phyloP scores from a whole-genome alignment of 225 moss, liverwort and hornwort species.

The Physcomitrellopsis africana region DNA sequence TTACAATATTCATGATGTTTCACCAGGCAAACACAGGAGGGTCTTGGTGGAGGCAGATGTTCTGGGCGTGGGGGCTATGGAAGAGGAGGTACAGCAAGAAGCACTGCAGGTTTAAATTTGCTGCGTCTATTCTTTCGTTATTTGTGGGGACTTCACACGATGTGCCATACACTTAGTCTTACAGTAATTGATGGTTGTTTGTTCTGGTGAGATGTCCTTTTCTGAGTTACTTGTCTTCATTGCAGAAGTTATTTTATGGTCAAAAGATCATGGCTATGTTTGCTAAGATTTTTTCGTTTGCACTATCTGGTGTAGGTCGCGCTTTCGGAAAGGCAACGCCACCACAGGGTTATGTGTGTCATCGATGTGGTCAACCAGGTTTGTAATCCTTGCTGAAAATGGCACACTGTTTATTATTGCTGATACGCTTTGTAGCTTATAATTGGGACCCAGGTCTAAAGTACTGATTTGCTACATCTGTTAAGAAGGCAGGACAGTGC shows the following conservation, averaged over 20 bases:
- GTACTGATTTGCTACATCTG: neutral
- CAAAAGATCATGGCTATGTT: constrained; percentile 1
- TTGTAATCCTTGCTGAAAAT: constrained; percentile 24
- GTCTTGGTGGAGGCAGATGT: constrained; percentile 80
- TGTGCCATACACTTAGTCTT: constrained; percentile 1
- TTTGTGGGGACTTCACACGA: constrained; percentile 6
- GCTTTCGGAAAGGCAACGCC: constrained; percentile 89
- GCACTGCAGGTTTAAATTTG: constrained; percentile 48
- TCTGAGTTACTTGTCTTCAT: neutral
- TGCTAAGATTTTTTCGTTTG: neutral
- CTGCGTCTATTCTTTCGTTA: constrained; percentile 2
- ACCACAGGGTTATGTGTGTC: constrained; percentile 97
- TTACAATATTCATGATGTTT: constrained; percentile 21
- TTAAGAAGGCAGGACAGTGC: neutral
- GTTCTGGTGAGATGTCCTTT: neutral
- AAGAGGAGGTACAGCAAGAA: constrained; percentile 78
- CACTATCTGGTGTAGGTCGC: constrained; percentile 59
- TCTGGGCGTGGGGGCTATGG: constrained; percentile 89
- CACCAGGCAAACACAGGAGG: constrained; percentile 92
- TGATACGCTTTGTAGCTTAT: neutral
- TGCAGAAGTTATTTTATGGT: constrained; percentile 4
- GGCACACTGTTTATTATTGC: neutral
- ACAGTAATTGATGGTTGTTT: neutral
- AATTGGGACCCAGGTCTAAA: neutral
- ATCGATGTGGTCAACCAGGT: constrained; percentile 99